These are phyloP conservation scores for Gossypium raimondii DNA, from an alignment of 345 rosid genomes.

Conservation along the genomic window DNA sequence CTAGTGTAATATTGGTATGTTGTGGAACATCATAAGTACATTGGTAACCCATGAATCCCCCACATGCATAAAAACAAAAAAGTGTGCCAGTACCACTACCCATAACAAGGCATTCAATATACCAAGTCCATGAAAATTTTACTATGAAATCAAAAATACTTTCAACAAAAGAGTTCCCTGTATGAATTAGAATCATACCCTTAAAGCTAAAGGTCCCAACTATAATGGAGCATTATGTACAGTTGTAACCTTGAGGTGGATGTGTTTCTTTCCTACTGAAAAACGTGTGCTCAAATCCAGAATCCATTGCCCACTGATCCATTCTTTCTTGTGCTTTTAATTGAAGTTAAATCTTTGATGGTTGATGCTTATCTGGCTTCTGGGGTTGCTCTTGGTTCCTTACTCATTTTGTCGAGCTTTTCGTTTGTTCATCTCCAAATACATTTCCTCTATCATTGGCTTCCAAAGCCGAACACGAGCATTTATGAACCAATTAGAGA, in stretches of 20 bases:
- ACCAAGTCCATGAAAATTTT: not conserved
- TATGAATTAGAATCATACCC: constrained; percentile 8
- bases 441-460: constrained; percentile 98
- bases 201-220: not conserved
- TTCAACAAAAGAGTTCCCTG: not conserved
- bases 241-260: constrained; percentile 14
- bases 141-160: not conserved
- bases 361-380: constrained; percentile 32
- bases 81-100: not conserved
- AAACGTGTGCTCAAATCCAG: not conserved
- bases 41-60: not conserved
- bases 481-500: constrained; percentile 96
- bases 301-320: not conserved
- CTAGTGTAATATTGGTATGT: not conserved
- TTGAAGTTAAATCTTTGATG: constrained; percentile 28
- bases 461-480: constrained; percentile 98
- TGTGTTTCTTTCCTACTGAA: not conserved
- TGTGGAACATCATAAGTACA: not conserved
- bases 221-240: constrained; percentile 22
- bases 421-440: constrained; percentile 72
- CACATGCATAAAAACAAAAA: not conserved
- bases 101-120: not conserved
- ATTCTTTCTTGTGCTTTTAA: constrained; percentile 5
- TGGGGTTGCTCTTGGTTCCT: constrained; percentile 14
- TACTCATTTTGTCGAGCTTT: constrained; percentile 32